Conservation (phyloP, 2,329 filamentous ascomycete species). For the Passalora sequoiae region DNA sequence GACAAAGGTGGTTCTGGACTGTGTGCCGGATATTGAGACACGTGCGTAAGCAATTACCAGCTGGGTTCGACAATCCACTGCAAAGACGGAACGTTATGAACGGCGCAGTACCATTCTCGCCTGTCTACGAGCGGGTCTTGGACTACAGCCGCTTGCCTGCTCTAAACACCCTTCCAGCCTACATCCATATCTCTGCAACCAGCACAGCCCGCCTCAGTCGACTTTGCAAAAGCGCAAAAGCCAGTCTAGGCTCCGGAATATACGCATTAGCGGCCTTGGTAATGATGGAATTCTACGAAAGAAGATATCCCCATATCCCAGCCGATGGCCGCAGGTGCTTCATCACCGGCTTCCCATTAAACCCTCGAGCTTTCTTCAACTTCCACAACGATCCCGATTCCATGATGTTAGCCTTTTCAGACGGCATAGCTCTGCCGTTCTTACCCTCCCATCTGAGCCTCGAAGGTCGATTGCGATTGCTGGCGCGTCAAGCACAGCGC, state of each 20-base stretch:
- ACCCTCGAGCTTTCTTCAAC: constrained; percentile 42
- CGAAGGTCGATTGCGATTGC: constrained; percentile 36
- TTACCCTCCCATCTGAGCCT: constrained; percentile 34
- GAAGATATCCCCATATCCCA: constrained; percentile 28
- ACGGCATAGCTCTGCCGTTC: constrained; percentile 44
- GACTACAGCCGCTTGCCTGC: constrained; percentile 38
- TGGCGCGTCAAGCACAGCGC: constrained; percentile 39
- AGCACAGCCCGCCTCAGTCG: constrained; percentile 36
- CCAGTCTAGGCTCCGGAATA: constrained; percentile 42
- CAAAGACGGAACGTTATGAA: constrained; percentile 17
- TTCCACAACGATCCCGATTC: constrained; percentile 37
- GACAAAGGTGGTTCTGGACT: constrained; percentile 46
- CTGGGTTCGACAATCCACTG: constrained; percentile 42
- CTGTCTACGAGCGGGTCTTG: constrained; percentile 35
- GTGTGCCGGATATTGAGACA: constrained; percentile 43
- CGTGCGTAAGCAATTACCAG: constrained; percentile 36
- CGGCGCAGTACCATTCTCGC: constrained; percentile 25
- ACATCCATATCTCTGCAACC: constrained; percentile 30
- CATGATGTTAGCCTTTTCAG: constrained; percentile 46
- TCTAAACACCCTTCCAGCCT: constrained; percentile 34
- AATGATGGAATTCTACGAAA: constrained; percentile 44
- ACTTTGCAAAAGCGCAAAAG: constrained; percentile 36
- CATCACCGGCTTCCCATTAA: constrained; percentile 44
- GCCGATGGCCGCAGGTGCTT: constrained; percentile 35
- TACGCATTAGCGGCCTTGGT: constrained; percentile 44